phyloP scores from a whole-genome alignment of 164 flowering plant species.

The Vitis riparia region DNA sequence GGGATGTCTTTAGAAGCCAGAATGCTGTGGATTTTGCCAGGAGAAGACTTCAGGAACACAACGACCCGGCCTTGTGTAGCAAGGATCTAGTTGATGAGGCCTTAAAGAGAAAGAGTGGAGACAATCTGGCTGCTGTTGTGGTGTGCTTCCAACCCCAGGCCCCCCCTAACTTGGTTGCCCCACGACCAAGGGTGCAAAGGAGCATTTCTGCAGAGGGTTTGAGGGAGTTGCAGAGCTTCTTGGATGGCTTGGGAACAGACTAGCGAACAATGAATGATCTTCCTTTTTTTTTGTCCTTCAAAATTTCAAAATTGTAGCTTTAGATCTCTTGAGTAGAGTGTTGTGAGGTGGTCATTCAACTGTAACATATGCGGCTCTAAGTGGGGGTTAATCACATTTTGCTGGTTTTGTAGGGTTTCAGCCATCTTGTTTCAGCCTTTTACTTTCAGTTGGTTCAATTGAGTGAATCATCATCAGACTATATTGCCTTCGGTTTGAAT shows the following conservation, averaged over 20 bases:
- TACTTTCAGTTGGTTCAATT: neutral
- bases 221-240: constrained; percentile 82
- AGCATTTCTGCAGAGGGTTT: constrained; percentile 93
- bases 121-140: constrained; percentile 76
- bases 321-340: constrained; percentile 12
- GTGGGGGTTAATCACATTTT: neutral
- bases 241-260: constrained; percentile 56
- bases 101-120: constrained; percentile 78
- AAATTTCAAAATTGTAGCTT: constrained; percentile 6
- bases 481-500: neutral
- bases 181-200: constrained; percentile 70
- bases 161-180: constrained; percentile 76
- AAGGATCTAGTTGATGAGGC: constrained; percentile 86
- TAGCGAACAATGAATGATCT: constrained; percentile 14
- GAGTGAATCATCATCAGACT: too few species aligned
- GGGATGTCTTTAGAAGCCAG: constrained; percentile 96
- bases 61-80: constrained; percentile 71
- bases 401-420: neutral
- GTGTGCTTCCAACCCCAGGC: constrained; percentile 79
- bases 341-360: constrained; percentile 40
- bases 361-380: constrained; percentile 80
- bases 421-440: neutral
- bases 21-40: constrained; percentile 95
- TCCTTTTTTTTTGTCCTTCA: neutral
- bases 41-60: constrained; percentile 82